Evolutionary conservation across 129 eudicot genomes (phyloP).

Genomic region (Mikania micrantha): DNA sequence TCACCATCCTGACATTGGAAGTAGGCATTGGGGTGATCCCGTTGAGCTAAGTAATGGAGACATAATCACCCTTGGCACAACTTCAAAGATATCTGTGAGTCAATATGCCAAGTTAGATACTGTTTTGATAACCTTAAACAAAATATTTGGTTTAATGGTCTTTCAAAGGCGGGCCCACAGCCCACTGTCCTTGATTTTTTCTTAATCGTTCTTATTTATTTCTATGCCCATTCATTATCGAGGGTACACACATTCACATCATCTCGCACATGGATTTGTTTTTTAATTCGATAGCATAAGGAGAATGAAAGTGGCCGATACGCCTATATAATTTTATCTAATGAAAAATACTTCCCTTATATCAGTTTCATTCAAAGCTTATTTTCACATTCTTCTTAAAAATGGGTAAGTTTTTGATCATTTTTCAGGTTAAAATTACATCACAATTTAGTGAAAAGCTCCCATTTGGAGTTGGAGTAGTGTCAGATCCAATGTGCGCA

Average conservation of each 20-base stretch:
- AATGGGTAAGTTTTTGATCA: background rate
- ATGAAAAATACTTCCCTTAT: background rate
- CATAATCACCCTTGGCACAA: constrained; percentile 78
- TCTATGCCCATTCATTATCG: constrained; percentile 1
- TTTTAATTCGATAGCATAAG: background rate
- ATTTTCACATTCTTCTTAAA: background rate
- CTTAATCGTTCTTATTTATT: background rate
- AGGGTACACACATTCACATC: constrained; percentile 7
- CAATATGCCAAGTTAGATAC: background rate
- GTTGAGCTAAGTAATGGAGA: constrained; percentile 81
- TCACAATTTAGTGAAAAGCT: constrained; percentile 37
- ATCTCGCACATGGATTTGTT: background rate
- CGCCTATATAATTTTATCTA: background rate
- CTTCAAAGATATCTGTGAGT: constrained; percentile 74
- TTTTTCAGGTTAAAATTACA: constrained; percentile 68
- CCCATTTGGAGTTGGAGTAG: constrained; percentile 80
- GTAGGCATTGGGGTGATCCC: constrained; percentile 86
- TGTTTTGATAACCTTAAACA: background rate
- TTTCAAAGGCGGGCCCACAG: background rate
- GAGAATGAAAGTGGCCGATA: background rate
- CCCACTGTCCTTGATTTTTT: background rate
- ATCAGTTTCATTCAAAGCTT: constrained; percentile 7
- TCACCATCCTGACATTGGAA: constrained; percentile 61
- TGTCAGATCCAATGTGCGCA: constrained; percentile 85
- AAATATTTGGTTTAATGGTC: background rate